These are phyloP conservation scores for Vicia sativa DNA, from an alignment of 306 rosid genomes.

Conservation along the genomic window DNA sequence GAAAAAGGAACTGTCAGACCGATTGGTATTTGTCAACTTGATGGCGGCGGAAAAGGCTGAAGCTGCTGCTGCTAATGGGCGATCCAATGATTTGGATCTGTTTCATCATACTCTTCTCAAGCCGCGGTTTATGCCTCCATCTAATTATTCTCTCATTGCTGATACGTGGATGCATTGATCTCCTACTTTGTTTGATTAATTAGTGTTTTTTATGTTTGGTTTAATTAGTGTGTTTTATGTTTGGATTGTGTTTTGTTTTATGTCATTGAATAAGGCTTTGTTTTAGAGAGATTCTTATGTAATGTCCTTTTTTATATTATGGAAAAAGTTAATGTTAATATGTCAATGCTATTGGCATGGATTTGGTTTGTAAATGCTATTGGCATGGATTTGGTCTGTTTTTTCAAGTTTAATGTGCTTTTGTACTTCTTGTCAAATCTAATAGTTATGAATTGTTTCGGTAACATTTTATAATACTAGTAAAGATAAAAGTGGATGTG, in stretches of 20 bases:
- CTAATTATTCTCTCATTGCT: slow-evolving; percentile 51
- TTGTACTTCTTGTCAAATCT: too few species aligned
- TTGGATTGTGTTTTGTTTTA: background rate
- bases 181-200: too few species aligned
- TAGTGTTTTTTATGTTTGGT: background rate
- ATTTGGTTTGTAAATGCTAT: too few species aligned
- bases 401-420: too few species aligned
- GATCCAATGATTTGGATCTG: slow-evolving; percentile 63
- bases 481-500: too few species aligned
- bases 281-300: too few species aligned
- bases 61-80: slow-evolving; percentile 60
- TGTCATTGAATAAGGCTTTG: background rate
- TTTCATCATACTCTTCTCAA: slow-evolving; percentile 62
- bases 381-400: too few species aligned
- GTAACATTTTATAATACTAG: too few species aligned
- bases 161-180: slow-evolving; percentile 57
- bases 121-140: slow-evolving; percentile 68
- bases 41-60: slow-evolving; percentile 69
- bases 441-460: too few species aligned
- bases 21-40: slow-evolving; percentile 63
- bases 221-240: background rate
- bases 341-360: too few species aligned
- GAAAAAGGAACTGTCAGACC: slow-evolving; percentile 62
- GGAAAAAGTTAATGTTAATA: too few species aligned
- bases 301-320: too few species aligned